Percentiles rank a stretch among this genome's conserved stretches.
Conservation (phyloP, 306 rosid genomes). For the Lagenaria siceraria region DNA sequence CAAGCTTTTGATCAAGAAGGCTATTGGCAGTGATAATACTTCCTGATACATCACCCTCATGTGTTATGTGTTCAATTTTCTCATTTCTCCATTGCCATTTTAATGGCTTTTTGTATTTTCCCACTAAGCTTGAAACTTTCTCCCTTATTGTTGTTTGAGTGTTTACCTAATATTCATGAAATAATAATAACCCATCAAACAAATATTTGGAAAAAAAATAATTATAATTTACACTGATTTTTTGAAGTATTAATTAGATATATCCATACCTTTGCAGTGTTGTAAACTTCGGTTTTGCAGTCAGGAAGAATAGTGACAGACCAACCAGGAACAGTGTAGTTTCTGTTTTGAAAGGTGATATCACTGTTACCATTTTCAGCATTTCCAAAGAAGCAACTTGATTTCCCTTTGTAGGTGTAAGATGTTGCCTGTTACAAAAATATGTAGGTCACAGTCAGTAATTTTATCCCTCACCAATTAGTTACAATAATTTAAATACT, state of each 20-base stretch:
- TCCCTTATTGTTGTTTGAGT: constrained; percentile 39
- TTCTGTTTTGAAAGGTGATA: constrained; percentile 17
- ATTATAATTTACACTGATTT: no score
- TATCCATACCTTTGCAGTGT: constrained; percentile 33
- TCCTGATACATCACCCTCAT: no score
- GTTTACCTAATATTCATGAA: constrained; percentile 11
- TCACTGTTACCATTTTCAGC: constrained; percentile 23
- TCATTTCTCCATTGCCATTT: constrained; percentile 35
- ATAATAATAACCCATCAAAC: background rate
- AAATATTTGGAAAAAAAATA: no score
- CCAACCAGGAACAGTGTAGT: constrained; percentile 37
- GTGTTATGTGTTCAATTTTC: no score
- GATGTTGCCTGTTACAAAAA: constrained; percentile 23
- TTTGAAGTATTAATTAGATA: no score
- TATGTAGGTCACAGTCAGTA: no score
- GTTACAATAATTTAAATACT: no score
- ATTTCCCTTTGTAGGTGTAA: constrained; percentile 22
- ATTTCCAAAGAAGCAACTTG: constrained; percentile 8
- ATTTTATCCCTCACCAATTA: no score
- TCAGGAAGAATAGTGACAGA: constrained; percentile 52
- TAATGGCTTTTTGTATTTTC: constrained; percentile 20
- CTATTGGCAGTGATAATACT: no score
- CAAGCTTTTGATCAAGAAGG: background rate
- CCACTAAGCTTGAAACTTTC: constrained; percentile 7
- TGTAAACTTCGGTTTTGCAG: constrained; percentile 30